Evolutionary conservation across 768 basidiomycete species (phyloP).

Genomic region (Steccherinum ochraceum): DNA sequence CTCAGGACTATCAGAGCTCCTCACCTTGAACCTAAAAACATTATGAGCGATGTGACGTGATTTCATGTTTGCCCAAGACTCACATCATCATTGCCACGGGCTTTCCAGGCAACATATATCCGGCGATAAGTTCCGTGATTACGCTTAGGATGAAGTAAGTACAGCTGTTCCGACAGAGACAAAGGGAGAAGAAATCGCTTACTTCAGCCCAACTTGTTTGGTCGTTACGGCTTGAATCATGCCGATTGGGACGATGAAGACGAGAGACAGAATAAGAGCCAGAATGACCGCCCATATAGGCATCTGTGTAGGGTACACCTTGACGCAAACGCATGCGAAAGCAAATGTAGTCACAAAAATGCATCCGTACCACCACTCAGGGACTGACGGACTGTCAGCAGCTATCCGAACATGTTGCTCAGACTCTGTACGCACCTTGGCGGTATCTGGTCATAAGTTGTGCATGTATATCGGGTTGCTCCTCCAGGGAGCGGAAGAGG

Average conservation of each 20-base stretch:
- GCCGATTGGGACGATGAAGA: conserved; percentile 70
- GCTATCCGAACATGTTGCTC: no score
- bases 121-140: conserved; percentile 67
- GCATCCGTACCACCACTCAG: conserved; percentile 40
- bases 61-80: not conserved
- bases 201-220: conserved; percentile 56
- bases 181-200: conserved; percentile 20
- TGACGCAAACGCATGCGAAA: conserved; percentile 53
- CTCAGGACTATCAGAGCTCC: not conserved
- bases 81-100: conserved; percentile 76
- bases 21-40: conserved; percentile 12
- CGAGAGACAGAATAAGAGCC: conserved; percentile 35
- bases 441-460: conserved; percentile 33
- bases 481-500: conserved; percentile 33
- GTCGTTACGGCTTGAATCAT: conserved; percentile 80
- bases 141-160: conserved; percentile 33
- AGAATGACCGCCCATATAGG: conserved; percentile 62
- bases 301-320: conserved; percentile 59
- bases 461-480: conserved; percentile 45
- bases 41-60: not conserved
- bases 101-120: conserved; percentile 50
- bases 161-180: no score
- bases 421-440: conserved; percentile 16
- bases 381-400: no score
- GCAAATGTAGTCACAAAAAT: conserved; percentile 39